Conservation (phyloP, 2,329 filamentous ascomycete genomes). For the Pochonia chlamydosporia region DNA sequence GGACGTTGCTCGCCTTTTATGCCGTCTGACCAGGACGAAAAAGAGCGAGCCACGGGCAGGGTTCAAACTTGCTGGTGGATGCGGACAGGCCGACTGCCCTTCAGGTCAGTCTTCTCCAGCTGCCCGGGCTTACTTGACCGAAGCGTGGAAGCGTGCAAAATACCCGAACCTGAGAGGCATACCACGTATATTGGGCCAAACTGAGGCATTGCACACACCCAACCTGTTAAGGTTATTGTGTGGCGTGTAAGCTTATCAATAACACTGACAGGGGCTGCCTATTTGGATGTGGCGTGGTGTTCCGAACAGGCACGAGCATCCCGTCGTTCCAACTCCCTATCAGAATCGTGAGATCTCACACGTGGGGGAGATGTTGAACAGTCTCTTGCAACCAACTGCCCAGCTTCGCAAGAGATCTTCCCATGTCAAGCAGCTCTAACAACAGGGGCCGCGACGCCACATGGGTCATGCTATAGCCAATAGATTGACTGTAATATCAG, state of each 20-base stretch:
- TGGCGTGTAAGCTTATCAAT: conserved; percentile 1
- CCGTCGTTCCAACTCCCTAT: conserved; percentile 2
- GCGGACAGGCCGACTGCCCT: not conserved
- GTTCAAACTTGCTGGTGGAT: not conserved
- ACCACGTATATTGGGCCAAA: not conserved
- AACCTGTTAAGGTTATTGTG: not conserved
- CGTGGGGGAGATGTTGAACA: not conserved
- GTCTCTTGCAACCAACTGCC: not conserved
- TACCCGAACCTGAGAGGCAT: not conserved
- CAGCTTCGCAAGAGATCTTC: not conserved
- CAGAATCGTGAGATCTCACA: conserved; percentile 1
- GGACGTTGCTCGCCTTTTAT: conserved; percentile 1
- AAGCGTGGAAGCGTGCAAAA: not conserved
- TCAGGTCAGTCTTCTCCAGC: not conserved
- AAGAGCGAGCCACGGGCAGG: not conserved
- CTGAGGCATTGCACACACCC: not conserved
- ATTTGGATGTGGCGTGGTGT: not conserved
- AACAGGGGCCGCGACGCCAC: conserved; percentile 1
- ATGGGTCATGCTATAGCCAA: not conserved
- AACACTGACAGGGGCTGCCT: not conserved
- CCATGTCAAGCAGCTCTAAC: not conserved
- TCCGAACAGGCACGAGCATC: not conserved
- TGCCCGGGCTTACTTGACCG: not conserved
- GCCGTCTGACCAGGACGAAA: not conserved
- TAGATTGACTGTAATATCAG: not conserved